phyloP scores from a whole-genome alignment of 1,284 basidiomycete genomes.

The Ganoderma multipileum region DNA sequence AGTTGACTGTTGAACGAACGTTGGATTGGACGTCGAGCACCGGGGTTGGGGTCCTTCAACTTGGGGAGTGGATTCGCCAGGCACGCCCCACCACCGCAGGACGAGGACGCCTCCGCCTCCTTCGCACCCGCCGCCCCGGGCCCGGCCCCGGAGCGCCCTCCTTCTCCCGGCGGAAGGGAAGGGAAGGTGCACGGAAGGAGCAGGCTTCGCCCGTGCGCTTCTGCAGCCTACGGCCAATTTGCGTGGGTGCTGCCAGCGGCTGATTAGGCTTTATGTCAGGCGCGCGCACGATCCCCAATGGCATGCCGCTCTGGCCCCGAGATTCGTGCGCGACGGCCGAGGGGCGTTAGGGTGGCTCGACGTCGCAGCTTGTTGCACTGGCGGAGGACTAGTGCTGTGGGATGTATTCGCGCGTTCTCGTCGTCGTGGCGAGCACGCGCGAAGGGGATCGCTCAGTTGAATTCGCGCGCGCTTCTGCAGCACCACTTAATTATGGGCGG shows the following conservation, averaged over 20 bases:
- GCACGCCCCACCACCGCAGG: neutral
- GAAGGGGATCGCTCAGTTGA: neutral
- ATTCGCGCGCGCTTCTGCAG: neutral
- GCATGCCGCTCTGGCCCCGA: neutral
- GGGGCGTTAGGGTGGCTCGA: neutral
- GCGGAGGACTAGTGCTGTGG: too few species aligned
- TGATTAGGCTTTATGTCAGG: constrained; percentile 14
- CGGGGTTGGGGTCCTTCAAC: neutral
- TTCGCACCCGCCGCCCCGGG: constrained; percentile 3
- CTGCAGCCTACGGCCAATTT: neutral
- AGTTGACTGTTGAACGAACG: too few species aligned
- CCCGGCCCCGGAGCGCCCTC: neutral
- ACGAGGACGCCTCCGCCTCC: neutral
- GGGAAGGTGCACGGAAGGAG: neutral
- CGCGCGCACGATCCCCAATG: neutral
- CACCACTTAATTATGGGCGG: neutral
- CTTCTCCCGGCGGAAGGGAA: neutral
- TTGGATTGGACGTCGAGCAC: too few species aligned
- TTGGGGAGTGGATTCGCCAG: neutral
- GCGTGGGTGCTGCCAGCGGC: constrained; percentile 14
- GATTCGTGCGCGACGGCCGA: neutral
- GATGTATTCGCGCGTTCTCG: neutral
- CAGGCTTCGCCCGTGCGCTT: neutral
- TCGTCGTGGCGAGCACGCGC: neutral
- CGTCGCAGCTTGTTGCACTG: too few species aligned